Base-by-base conservation (phyloP, 306 rosid species). In the Oemleria cerasiformis region DNA sequence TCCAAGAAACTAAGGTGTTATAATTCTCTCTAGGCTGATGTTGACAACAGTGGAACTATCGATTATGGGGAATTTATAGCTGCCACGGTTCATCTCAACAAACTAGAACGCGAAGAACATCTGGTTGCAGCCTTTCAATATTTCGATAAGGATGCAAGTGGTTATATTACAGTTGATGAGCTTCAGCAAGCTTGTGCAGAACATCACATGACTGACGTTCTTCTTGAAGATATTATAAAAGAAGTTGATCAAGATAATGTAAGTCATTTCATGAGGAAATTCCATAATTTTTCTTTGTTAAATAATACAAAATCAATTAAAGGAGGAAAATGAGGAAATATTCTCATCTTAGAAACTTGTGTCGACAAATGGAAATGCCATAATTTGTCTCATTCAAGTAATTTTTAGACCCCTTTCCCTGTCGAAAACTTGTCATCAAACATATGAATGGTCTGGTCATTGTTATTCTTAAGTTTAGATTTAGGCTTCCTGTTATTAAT, bases 181-280 rank as follows among this genome's bases (percentile, higher is more conserved):
- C 95, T 92, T 57, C 98, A 92, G 84, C 95, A 88, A 85, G 98
- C 98, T 82, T 92, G 98, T 66, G 69, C 82, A 30, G 98, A 92
- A 70, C 98, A 92, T 74, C 81, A 92, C 75, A 86, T 92, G 92
- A 86, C 88, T 44, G 96, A 92, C 57, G 96, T 85, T 43, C 78
- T 86, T 30, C 95, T 92, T 61, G 98, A 92, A 73, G 98, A 92
- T 80, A 85, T 92, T 64, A 92, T 92, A 71, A 85, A 71, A 82
- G 98, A 92, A 85, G 98, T 92, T 70, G 98, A 92, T 77, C 98
- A 92, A 79, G 98, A 92, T 85, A 92, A 92, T 78, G 98, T 92
- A 84, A 86, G 94, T 82, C 55, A 54, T 73, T 55, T 72, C 61
- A 71, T 15, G 41, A 38, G 10, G n/a, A 15, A 8, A 15, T 7